A percentile compares a stretch with the other conserved stretches of the same genome.
These are phyloP conservation scores for Aspergillus saccharolyticus DNA, from an alignment of 495 filamentous ascomycete species.

Conservation along the genomic window DNA sequence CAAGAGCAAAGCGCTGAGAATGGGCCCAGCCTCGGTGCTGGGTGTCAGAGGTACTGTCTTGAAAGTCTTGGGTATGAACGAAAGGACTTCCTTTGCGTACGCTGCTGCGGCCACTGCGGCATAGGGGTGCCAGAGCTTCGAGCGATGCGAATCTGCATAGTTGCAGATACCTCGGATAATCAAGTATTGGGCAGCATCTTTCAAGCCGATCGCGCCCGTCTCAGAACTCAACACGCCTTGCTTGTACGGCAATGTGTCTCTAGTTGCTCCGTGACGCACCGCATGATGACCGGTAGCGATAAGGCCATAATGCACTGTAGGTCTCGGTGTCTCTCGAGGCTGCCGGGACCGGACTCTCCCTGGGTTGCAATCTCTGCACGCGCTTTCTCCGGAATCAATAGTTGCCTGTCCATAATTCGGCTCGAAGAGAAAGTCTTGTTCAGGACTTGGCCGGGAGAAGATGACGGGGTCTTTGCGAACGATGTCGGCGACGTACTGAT, in stretches of 20 bases:
- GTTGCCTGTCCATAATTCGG: slow-evolving; percentile 7
- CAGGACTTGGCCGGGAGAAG: slow-evolving; percentile 19
- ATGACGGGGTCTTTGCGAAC: slow-evolving; percentile 19
- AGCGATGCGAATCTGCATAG: slow-evolving; percentile 37
- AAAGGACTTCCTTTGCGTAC: slow-evolving; percentile 30
- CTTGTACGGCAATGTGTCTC: slow-evolving; percentile 16
- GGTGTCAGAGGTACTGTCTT: slow-evolving; percentile 20
- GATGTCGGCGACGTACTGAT: slow-evolving; percentile 20
- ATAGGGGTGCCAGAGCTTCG: slow-evolving; percentile 32
- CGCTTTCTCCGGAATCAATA: no score
- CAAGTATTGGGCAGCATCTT: slow-evolving; percentile 24
- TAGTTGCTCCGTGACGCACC: slow-evolving; percentile 20
- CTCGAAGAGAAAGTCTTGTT: slow-evolving; percentile 28
- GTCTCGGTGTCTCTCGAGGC: slow-evolving; percentile 15
- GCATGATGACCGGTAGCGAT: slow-evolving; percentile 29
- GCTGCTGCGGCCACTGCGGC: slow-evolving; percentile 33
- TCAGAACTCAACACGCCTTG: slow-evolving; percentile 31
- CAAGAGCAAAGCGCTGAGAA: slow-evolving; percentile 11
- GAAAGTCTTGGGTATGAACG: slow-evolving; percentile 16
- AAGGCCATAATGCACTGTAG: slow-evolving; percentile 30
- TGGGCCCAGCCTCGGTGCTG: slow-evolving; percentile 19
- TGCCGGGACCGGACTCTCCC: slow-evolving; percentile 13
- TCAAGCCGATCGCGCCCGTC: slow-evolving; percentile 34
- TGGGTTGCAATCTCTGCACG: not conserved
- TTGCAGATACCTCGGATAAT: slow-evolving; percentile 39